Evolutionary conservation across 352 stramenopile species (phyloP), one percentile per base, ranked within the genome.

Genomic region (Phytopythium chamaehyphon): DNA sequence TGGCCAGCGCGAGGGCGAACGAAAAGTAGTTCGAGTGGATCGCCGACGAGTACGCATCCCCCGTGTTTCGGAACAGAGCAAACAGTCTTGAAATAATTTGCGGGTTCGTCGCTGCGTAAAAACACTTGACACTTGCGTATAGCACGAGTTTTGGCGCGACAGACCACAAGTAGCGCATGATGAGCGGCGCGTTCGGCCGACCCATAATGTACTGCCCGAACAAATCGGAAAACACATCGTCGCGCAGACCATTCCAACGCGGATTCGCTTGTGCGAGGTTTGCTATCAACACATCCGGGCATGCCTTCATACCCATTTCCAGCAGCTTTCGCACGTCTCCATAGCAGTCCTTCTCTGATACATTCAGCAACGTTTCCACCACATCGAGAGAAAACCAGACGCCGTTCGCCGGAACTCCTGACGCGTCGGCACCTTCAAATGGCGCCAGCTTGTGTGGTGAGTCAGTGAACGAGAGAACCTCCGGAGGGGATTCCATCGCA

Each of bases 11-110:
- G 28, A 93, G 66, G 42, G 80, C 82, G 66, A 95, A 93, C 57
- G 84, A 93, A 51, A 90, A 95, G 49, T 93, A 95, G 67, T 95
- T 93, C 48, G 82, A 92, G 61, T 92, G 77, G 48, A 95, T 90
- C 47, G 80, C 76, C 18, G 78, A 86, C 2, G 79, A 73, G 45
- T 92, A 92, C 10, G 84, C 62, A 45, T 95, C 84, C 46, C 81
- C 82, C 11, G 84, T 95, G 61, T 89, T 93, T 35, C 83, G 79
- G 48, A 93, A 91, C 16, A 95, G 59, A 42, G 82, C 80, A 54
- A 95, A 95, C 2, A 95, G 61, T 16, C 84, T 74, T 26, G 76
- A 86, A 16, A 95, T 78, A 40, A 93, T 91, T 51, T 91, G 73
- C 16, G 84, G 78, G 10, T 81, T 83, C 40, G 78, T 84, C 7